Conservation (phyloP, 257 asterid genomes). For the Fraxinus americana region DNA sequence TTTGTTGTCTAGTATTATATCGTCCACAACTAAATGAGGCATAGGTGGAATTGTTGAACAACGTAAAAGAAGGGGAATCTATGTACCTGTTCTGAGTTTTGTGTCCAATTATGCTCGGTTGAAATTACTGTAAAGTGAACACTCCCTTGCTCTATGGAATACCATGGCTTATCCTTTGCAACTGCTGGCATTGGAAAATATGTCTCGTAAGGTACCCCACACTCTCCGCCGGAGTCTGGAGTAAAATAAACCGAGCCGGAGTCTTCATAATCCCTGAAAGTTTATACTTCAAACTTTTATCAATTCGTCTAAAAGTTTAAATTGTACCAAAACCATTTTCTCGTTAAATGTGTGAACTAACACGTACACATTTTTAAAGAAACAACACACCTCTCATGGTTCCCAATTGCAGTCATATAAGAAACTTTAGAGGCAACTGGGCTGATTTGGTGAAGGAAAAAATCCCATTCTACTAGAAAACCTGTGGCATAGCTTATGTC, state of each 20-base stretch:
- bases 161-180: constrained; percentile 86
- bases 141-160: constrained; percentile 75
- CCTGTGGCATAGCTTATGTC: constrained; percentile 96
- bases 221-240: constrained; percentile 93
- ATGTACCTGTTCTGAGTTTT: constrained; percentile 55
- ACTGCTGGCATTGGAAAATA: constrained; percentile 86
- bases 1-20: neutral
- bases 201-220: constrained; percentile 88
- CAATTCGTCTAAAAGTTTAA: neutral
- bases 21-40: neutral
- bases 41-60: no score
- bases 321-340: neutral
- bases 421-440: constrained; percentile 71
- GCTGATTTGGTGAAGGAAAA: constrained; percentile 64
- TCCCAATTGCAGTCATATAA: constrained; percentile 94
- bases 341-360: neutral
- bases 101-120: constrained; percentile 72
- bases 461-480: constrained; percentile 90
- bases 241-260: constrained; percentile 65
- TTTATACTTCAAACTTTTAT: neutral
- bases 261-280: constrained; percentile 58
- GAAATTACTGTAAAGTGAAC: constrained; percentile 85
- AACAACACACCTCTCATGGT: constrained; percentile 68
- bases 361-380: neutral
- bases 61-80: neutral